These are phyloP conservation scores for Heterobasidion parviporum DNA, from an alignment of 1,284 basidiomycete species.

Conservation along the genomic window DNA sequence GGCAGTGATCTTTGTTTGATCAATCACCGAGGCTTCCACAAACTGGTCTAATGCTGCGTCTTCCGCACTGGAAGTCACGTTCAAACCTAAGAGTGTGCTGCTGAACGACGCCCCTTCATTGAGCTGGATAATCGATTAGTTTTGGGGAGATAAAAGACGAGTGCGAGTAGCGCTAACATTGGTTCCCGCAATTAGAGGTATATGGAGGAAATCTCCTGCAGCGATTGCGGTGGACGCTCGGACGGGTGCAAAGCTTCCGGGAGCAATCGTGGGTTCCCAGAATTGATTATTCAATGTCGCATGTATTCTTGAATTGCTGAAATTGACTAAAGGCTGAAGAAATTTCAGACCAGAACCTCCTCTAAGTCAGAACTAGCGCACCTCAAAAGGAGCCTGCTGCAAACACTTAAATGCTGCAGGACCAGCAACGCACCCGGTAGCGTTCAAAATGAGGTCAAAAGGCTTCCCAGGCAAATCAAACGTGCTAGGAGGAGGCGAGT, in stretches of 20 bases:
- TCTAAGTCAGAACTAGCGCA: conserved; percentile 9
- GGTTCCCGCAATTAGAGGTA: conserved; percentile 48
- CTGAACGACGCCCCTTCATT: conserved; percentile 46
- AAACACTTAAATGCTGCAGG: conserved; percentile 36
- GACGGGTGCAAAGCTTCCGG: conserved; percentile 40
- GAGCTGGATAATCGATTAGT: conserved; percentile 21
- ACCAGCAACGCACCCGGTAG: conserved; percentile 37
- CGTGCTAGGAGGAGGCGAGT: conserved; percentile 38
- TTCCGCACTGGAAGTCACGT: conserved; percentile 28
- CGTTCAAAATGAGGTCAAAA: conserved; percentile 36
- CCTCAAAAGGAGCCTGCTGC: conserved; percentile 39
- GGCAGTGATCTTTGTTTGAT: conserved; percentile 36
- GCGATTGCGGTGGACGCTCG: conserved; percentile 39
- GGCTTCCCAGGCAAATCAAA: conserved; percentile 51
- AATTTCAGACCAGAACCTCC: not conserved
- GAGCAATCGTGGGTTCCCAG: conserved; percentile 50
- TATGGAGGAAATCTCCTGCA: conserved; percentile 41
- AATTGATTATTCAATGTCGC: conserved; percentile 42
- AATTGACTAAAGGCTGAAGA: conserved; percentile 32
- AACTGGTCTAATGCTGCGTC: conserved; percentile 34
- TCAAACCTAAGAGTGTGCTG: conserved; percentile 24
- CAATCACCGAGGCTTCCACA: conserved; percentile 37
- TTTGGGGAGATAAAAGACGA: not conserved
- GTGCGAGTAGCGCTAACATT: conserved; percentile 30
- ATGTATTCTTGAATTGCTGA: conserved; percentile 38